These are phyloP conservation scores for Chlorociboria aeruginascens DNA, from an alignment of 495 filamentous ascomycete genomes.

Conservation along the genomic window DNA sequence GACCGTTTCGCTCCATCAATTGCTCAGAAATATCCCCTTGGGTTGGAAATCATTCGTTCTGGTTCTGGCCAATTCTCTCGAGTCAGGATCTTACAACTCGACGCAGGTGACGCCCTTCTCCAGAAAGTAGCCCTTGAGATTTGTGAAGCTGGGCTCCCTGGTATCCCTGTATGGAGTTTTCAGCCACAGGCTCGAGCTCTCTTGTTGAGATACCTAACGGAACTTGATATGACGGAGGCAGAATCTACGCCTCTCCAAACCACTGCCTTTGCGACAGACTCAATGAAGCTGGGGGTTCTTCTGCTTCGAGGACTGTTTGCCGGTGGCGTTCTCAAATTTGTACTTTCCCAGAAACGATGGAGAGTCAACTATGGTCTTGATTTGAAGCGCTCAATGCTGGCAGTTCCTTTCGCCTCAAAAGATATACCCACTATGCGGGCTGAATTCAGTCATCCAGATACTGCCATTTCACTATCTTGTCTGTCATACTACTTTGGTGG, in stretches of 20 bases:
- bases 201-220: conserved; percentile 32
- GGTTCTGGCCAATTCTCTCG: conserved; percentile 3
- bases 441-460: conserved; percentile 68
- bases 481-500: conserved; percentile 60
- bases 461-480: conserved; percentile 53
- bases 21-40: neutral
- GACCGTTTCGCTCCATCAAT: conserved; percentile 3
- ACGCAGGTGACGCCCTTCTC: conserved; percentile 1
- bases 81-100: conserved; percentile 3
- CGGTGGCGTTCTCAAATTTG: conserved; percentile 40
- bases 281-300: conserved; percentile 31
- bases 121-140: conserved; percentile 15
- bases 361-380: conserved; percentile 55
- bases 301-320: conserved; percentile 52
- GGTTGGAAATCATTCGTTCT: conserved; percentile 3
- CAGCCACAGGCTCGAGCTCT: conserved; percentile 22
- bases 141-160: conserved; percentile 26
- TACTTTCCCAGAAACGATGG: conserved; percentile 48
- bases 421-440: conserved; percentile 48
- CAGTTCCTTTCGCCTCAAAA: conserved; percentile 64
- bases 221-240: conserved; percentile 15
- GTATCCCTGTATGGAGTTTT: conserved; percentile 32
- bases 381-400: conserved; percentile 37
- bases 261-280: conserved; percentile 5
- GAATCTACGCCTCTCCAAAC: conserved; percentile 28